Conservation (phyloP, 2,329 filamentous ascomycete genomes). For the Microdochium paspali region DNA sequence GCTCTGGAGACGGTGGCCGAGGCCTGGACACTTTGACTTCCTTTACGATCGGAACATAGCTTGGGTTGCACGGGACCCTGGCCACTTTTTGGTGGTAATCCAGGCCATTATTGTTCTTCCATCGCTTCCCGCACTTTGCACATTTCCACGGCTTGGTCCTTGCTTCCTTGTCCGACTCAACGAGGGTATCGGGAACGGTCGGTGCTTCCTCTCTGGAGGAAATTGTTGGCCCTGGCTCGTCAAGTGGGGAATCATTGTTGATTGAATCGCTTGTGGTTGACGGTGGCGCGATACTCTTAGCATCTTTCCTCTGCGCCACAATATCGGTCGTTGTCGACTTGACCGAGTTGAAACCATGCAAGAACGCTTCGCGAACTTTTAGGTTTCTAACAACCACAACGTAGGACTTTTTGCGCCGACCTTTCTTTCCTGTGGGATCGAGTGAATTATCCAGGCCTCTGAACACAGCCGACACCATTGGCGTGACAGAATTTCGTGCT, state of each 20-base stretch:
- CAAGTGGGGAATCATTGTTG: too few species aligned
- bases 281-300: too few species aligned
- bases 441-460: slow-evolving; percentile 16
- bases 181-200: slow-evolving; percentile 4
- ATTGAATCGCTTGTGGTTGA: too few species aligned
- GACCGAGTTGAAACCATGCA: slow-evolving; percentile 4
- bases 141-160: slow-evolving; percentile 30
- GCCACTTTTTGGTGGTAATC: slow-evolving; percentile 51
- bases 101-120: slow-evolving; percentile 49
- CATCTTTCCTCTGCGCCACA: not conserved
- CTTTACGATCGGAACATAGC: slow-evolving; percentile 20
- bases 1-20: not conserved
- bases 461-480: slow-evolving; percentile 14
- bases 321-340: not conserved
- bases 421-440: slow-evolving; percentile 13
- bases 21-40: not conserved
- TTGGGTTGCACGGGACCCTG: slow-evolving; percentile 41
- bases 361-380: slow-evolving; percentile 14
- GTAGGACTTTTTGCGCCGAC: slow-evolving; percentile 17
- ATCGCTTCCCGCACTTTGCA: slow-evolving; percentile 41
- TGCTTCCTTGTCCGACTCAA: slow-evolving; percentile 6
- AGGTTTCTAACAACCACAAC: slow-evolving; percentile 17
- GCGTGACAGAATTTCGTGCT: not conserved
- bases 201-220: not conserved
- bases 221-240: too few species aligned